Base-by-base conservation (phyloP, 768 basidiomycete genomes). In the Phanerochaete carnosa region DNA sequence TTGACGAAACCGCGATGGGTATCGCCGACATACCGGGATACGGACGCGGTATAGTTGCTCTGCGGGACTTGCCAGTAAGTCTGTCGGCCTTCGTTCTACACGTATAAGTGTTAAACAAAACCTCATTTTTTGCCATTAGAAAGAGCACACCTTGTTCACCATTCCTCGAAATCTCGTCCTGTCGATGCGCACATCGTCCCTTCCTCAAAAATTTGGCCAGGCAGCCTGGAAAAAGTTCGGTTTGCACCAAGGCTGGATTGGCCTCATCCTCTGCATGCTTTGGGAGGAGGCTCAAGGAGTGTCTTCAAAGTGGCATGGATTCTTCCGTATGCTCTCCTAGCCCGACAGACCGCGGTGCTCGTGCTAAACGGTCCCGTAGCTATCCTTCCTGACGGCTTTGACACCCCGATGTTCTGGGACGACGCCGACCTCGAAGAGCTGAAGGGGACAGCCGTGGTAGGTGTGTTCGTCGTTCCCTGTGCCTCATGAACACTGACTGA, bases 331-430 rank as follows among this genome's bases (percentile, higher is more conserved):
- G 83, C n/a, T n/a, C n/a, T 73, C 15, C 15, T 12, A 16, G 16
- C 4, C 39, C 39, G 11, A 4, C 11, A 7, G 43, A 43, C 23
- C 29, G 57, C 49, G 26, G n/a, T 25, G 45, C 11, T 25, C 28
- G 28, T 53, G 15, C 39, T 43, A 19, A 43, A 43, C 4, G 4
- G 39, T 19, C 16, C 39, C 35, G 45, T 62, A 91, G 90, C 73
- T 28, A 81, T 80, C 16, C 79, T 98, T 61, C 95, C 95, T 0
- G 77, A 68, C 13, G 62, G 65, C 13, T 98, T 98, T 69, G 82
- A 89, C 65, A 95, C 95, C 0, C 93, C 94, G 0, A 98, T 99
- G 92, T 95, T 98, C 69, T 98, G 97, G 97, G 76, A 70, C 45
- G 79, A 82, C 2, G 80, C 80, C 2, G 94, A 97, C 57, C 73